phyloP scores from a whole-genome alignment of 345 rosid species.

The Hibiscus syriacus region DNA sequence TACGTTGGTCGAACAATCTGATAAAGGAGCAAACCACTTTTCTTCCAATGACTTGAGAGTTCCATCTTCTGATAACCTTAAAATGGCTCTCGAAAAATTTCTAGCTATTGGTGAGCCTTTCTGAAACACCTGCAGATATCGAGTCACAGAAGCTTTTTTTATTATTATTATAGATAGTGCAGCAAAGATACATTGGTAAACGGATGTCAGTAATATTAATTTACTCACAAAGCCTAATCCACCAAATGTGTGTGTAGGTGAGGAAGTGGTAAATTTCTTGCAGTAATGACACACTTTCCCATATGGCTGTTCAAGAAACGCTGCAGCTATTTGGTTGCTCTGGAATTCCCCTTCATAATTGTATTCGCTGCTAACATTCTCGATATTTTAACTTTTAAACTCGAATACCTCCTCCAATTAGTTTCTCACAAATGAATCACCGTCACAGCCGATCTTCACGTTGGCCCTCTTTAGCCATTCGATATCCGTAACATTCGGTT shows the following conservation, averaged over 20 bases:
- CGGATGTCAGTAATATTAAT: background rate
- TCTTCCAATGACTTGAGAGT: slow-evolving; percentile 19
- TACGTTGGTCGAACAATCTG: slow-evolving; percentile 15
- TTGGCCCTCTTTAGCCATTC: slow-evolving; percentile 22
- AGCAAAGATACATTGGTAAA: background rate
- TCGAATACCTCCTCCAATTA: slow-evolving; percentile 27
- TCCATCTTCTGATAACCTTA: slow-evolving; percentile 35
- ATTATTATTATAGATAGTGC: background rate
- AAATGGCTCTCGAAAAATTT: slow-evolving; percentile 41
- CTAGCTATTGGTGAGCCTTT: slow-evolving; percentile 36
- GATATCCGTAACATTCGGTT: slow-evolving; percentile 29
- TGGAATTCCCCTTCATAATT: slow-evolving; percentile 20
- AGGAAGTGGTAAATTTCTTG: slow-evolving; percentile 22
- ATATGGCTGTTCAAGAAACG: slow-evolving; percentile 50
- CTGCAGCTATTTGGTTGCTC: slow-evolving; percentile 26
- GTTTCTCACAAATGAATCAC: slow-evolving; percentile 34
- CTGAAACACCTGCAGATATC: slow-evolving; percentile 36
- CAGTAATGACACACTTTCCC: slow-evolving; percentile 34
- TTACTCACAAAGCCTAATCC: slow-evolving; percentile 58
- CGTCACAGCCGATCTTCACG: slow-evolving; percentile 40
- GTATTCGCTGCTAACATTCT: slow-evolving; percentile 14
- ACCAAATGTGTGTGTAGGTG: slow-evolving; percentile 33
- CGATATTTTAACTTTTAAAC: slow-evolving; percentile 20
- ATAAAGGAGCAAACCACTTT: slow-evolving; percentile 21
- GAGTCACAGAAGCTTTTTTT: background rate